Conservation (phyloP, 2,329 filamentous ascomycete species). For the Nannizziopsis arthrosporioides region DNA sequence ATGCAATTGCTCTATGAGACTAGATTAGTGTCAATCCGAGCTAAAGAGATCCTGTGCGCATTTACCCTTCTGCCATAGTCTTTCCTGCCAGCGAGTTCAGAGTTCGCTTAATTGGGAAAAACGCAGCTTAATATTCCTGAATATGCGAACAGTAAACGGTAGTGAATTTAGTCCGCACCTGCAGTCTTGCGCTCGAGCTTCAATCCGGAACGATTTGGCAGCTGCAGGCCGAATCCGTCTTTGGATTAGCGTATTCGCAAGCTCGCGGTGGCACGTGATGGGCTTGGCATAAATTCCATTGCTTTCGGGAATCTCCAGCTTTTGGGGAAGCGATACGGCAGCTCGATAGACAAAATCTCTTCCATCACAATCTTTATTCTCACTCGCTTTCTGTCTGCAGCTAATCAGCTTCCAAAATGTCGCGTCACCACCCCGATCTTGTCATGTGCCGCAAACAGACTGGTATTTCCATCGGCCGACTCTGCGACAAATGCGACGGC, state of each 20-base stretch:
- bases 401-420: constrained; percentile 47
- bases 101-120: not conserved
- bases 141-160: not conserved
- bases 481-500: constrained; percentile 99
- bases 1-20: constrained; percentile 36
- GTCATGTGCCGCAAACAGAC: constrained; percentile 99
- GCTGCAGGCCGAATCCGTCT: no score
- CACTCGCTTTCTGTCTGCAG: no score
- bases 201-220: no score
- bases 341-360: no score
- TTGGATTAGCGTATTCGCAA: no score
- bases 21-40: not conserved
- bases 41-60: not conserved
- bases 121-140: not conserved
- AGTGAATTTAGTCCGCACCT: not conserved
- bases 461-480: constrained; percentile 92
- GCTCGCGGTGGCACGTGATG: no score
- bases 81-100: not conserved
- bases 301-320: no score
- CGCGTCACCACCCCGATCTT: constrained; percentile 91
- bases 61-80: constrained; percentile 14
- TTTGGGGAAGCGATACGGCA: no score
- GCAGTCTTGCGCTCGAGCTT: no score
- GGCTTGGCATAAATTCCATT: no score
- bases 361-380: no score